Evolutionary conservation across 768 basidiomycete species (phyloP), one percentile per base, ranked within the genome.

Genomic region (Russula ochroleuca): DNA sequence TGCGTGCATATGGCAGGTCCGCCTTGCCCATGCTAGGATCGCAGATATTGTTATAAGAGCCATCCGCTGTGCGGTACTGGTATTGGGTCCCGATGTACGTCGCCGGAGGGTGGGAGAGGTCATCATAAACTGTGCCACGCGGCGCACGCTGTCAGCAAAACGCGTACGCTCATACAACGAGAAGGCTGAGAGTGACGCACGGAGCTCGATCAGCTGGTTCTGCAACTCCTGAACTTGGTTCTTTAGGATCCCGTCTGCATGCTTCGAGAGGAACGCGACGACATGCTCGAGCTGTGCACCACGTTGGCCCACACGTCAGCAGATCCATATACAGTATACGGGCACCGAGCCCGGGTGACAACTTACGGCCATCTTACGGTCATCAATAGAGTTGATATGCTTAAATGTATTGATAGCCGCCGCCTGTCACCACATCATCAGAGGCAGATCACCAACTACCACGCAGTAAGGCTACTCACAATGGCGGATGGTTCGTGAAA

Each of bases 1-100:
- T 92, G 25, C 92, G 84, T n/a, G 90, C 81, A 71, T 94, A 94
- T 0, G 92, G 86, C 14, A 80, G 85, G 6, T 85, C 83, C 2
- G 92, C 89, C 76, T 85, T 86, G 51, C 93, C 93, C 75, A 94
- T 72, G 63, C 85, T 78, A 2, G 92, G 91, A 41, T 78, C 71
- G 59, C 80, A 78, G 50, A 85, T 78, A 69, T 92, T 94, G 75
- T 95, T 94, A 71, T 76, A 74, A 4, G 85, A 83, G 8, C 93
- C 93, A 72, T 94, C 92, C 4, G 90, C 87, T 0, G 81, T 72
- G 38, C 93, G 84, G 78, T 81, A 92, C 1, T 84, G 79, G 66
- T 84, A 86, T 56, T 82, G 68, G 28, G 79, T 76, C 19, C 89
- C 85, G 41, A 92, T 73, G 66, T 78, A 84, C 1, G 91, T 90